These are phyloP conservation scores for Claviceps capensis DNA, from an alignment of 2,329 filamentous ascomycete species.

Conservation along the genomic window DNA sequence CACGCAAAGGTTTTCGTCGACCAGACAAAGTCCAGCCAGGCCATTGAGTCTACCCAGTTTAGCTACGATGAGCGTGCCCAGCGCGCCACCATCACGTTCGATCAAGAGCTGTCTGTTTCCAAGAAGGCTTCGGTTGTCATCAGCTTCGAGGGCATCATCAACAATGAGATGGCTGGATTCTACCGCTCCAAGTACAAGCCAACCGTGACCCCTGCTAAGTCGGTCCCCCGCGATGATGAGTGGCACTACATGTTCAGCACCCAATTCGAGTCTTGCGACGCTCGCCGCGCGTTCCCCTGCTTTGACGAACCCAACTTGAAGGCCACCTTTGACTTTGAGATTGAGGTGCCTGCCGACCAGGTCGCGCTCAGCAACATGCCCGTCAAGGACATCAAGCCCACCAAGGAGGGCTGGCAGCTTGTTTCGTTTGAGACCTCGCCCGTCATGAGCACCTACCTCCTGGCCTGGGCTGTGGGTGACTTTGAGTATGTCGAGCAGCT, in stretches of 20 bases:
- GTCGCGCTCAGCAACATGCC: slow-evolving; percentile 94
- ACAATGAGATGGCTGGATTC: slow-evolving; percentile 86
- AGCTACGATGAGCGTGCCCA: slow-evolving; percentile 74
- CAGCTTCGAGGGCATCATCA: slow-evolving; percentile 68
- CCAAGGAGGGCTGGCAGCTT: slow-evolving; percentile 50
- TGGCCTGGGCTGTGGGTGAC: slow-evolving; percentile 91
- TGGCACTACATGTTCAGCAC: slow-evolving; percentile 76
- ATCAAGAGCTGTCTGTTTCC: slow-evolving; percentile 53
- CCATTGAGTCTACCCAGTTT: slow-evolving; percentile 51
- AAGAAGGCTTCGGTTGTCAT: slow-evolving; percentile 55
- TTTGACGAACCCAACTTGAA: slow-evolving; percentile 98
- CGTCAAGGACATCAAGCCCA: slow-evolving; percentile 52
- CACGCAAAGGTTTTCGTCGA: slow-evolving; percentile 46
- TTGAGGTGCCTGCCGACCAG: slow-evolving; percentile 81
- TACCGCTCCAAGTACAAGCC: slow-evolving; percentile 93
- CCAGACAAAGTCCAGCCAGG: slow-evolving; percentile 40
- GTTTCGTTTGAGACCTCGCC: slow-evolving; percentile 76
- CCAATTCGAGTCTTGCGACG: slow-evolving; percentile 95
- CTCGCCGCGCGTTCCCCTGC: slow-evolving; percentile 87
- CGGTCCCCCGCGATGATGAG: slow-evolving; percentile 60
- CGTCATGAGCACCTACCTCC: slow-evolving; percentile 81
- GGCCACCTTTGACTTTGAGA: slow-evolving; percentile 84
- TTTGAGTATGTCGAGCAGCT: slow-evolving; percentile 93
- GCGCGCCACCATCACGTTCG: slow-evolving; percentile 66
- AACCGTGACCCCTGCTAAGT: slow-evolving; percentile 52